Base-by-base conservation (phyloP, 1,139 yeast genomes). In the Protomyces arabidopsidicola region DNA sequence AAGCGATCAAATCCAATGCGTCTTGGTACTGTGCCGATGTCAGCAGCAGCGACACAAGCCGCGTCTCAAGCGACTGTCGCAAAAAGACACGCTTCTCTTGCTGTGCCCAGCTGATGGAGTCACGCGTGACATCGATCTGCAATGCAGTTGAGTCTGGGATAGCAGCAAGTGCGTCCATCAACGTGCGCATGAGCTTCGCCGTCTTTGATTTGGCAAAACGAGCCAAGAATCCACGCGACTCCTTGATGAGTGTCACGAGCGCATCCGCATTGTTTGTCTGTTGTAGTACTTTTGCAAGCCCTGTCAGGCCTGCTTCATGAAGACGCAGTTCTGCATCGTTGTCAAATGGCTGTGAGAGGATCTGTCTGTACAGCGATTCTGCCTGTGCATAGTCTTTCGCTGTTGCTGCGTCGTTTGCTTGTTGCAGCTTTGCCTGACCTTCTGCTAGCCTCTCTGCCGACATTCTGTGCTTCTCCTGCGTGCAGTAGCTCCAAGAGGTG, bases 131-230 rank as follows among this genome's bases (percentile, higher is more conserved):
- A 48, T 78, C 74, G 66, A 91, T 87, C 72, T 93, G 96, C 53
- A 83, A 77, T 69, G 87, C 90, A 62, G 85, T 76, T 1, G 93
- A 80, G 68, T 82, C 80, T 18, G 90, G 87, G 66, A 90, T 82
- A 53, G 76, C 75, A 66, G 89, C 91, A 71, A 90, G 85, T 68
- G 84, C 78, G 72, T 93, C 98, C 71, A 95, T 86, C 74, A 95
- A 71, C 63, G 73, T 72, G 45, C 79, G 74, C 66, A 78, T 69
- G 58, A 93, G 88, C 74, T 91, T 93, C 51, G 98, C 97, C 9
- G 97, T 88, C 75, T 93, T 93, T 34, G 97, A 88, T 77, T 93
- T 93, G 60, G 98, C 97, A 73, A 90, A 85, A 45, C 81, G 78
- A 64, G 83, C 80, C 79, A 91, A 84, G 20, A 87, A 82, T 6